phyloP scores from a whole-genome alignment of 2,329 filamentous ascomycete genomes.

The Hawksworthiomyces lignivorus region DNA sequence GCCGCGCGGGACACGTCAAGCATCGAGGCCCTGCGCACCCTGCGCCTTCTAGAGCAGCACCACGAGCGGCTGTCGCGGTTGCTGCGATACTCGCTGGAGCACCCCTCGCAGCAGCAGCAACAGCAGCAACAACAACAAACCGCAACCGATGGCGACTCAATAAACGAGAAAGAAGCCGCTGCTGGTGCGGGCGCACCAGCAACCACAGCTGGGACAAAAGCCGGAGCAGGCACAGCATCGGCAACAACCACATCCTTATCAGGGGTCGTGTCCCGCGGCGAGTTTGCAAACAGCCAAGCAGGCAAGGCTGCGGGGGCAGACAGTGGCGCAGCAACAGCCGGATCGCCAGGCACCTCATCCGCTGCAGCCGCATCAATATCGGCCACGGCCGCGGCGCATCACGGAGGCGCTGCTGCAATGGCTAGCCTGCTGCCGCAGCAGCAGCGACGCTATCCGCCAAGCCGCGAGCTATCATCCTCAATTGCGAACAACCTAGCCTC shows the following conservation, averaged over 20 bases:
- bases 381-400: conserved; percentile 19
- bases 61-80: conserved; percentile 78
- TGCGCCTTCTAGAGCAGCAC: conserved; percentile 79
- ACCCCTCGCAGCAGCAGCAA: conserved; percentile 30
- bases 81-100: conserved; percentile 60
- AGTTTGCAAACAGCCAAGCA: conserved; percentile 5
- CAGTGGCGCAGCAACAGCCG: not conserved
- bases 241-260: conserved; percentile 12
- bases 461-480: conserved; percentile 67
- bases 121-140: not conserved
- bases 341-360: not conserved
- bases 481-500: conserved; percentile 85
- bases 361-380: conserved; percentile 11
- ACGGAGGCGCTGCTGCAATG: conserved; percentile 10
- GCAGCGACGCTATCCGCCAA: conserved; percentile 44
- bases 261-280: conserved; percentile 14
- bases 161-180: conserved; percentile 6
- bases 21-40: conserved; percentile 69
- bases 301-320: not conserved
- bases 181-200: conserved; percentile 8
- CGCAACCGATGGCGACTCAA: not conserved
- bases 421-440: conserved; percentile 14
- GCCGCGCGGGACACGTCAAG: conserved; percentile 65
- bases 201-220: conserved; percentile 18
- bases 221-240: conserved; percentile 11